Evolutionary conservation across 352 stramenopile genomes (phyloP), one percentile per base, ranked within the genome.

Genomic region (Globisporangium acanthophoron): DNA sequence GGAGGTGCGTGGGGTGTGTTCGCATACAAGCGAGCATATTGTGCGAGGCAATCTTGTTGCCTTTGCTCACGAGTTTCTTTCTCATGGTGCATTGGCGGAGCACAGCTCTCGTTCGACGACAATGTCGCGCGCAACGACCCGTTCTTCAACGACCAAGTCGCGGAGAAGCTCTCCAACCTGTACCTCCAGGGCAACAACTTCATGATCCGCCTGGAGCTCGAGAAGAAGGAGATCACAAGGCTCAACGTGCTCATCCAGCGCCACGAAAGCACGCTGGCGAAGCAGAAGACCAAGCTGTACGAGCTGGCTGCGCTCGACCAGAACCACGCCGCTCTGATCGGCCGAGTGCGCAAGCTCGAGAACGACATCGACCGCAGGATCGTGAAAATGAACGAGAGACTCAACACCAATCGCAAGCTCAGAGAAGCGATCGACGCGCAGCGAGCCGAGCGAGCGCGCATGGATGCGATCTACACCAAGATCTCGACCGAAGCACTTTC

Each of bases 111-210:
- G 44, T 91, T 94, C 53, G 81, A 94, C 54, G 71, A 86, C 54
- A 65, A 89, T 48, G 73, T 78, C 31, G 69, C 73, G 1, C 78
- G 84, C 8, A 72, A 88, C 16, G 78, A 94, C 37, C 84, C 84
- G 35, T 90, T 85, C 56, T 88, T 85, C 67, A 92, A 92, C 45
- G 76, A 90, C 0, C 67, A 80, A 21, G 70, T 77, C 1, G 78
- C 78, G 48, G 81, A 90, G 47, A 90, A 92, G 66, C 67, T 94
- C 40, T 89, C 78, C 15, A 80, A 90, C 39, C 18, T 94, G 53
- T 88, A 91, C 27, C 24, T 84, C 11, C 78, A 94, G 61, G 84
- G 80, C 39, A 94, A 92, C 67, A 90, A 94, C 55, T 77, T 88
- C 27, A 87, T 91, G 80, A 71, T 88, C 47, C 80, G 82, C 2